phyloP scores from a whole-genome alignment of 441 rosid genomes.

The Erysimum cheiri region DNA sequence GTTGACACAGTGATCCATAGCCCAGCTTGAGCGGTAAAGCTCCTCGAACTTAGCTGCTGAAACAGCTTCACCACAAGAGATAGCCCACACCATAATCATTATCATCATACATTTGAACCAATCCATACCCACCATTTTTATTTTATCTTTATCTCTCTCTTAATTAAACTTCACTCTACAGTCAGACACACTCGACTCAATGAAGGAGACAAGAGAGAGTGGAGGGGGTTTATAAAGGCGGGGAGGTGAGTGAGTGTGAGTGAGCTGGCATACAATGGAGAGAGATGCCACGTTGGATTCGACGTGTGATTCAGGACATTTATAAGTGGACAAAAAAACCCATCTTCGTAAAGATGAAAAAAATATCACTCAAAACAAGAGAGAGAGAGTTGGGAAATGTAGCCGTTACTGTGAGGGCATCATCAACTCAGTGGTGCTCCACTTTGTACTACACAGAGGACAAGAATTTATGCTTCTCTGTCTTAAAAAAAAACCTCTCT shows the following conservation, averaged over 20 bases:
- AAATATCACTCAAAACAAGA: slow-evolving; percentile 31
- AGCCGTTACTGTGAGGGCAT: slow-evolving; percentile 66
- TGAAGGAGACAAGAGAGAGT: slow-evolving; percentile 32
- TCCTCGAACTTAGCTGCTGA: slow-evolving; percentile 69
- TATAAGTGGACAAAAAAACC: slow-evolving; percentile 36
- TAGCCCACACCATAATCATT: slow-evolving; percentile 35
- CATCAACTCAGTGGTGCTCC: slow-evolving; percentile 45
- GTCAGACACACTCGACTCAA: slow-evolving; percentile 20
- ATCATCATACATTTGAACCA: slow-evolving; percentile 40
- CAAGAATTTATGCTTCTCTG: slow-evolving; percentile 46
- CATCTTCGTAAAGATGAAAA: slow-evolving; percentile 33
- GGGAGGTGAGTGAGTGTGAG: not conserved
- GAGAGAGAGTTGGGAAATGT: slow-evolving; percentile 46
- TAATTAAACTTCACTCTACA: slow-evolving; percentile 32
- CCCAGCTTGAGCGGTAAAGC: slow-evolving; percentile 85
- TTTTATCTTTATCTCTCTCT: not conserved
- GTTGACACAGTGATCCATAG: slow-evolving; percentile 70
- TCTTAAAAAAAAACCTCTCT: slow-evolving; percentile 13
- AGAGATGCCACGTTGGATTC: slow-evolving; percentile 52
- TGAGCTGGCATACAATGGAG: slow-evolving; percentile 46
- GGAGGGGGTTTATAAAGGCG: slow-evolving; percentile 29
- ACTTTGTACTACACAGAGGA: slow-evolving; percentile 43
- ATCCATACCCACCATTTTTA: slow-evolving; percentile 40
- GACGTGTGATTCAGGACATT: slow-evolving; percentile 45
- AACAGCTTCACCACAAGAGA: slow-evolving; percentile 44